These are phyloP conservation scores for Chaetoscypha palmicola DNA, from an alignment of 2,329 filamentous ascomycete species.

Conservation along the genomic window DNA sequence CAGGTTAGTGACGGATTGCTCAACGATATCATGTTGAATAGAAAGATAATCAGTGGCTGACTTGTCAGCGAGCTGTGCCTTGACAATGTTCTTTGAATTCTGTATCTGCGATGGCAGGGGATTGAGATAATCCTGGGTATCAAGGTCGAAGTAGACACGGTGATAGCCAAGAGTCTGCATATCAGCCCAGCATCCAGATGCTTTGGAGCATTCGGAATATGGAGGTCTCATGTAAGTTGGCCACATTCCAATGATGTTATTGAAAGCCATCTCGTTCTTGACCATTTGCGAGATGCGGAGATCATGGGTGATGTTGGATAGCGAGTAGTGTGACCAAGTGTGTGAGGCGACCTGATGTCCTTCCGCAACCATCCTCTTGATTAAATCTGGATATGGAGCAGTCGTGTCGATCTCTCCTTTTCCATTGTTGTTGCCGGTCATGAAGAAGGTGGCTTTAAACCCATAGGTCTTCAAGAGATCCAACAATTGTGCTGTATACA, in stretches of 20 bases:
- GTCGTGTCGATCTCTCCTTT: conserved; percentile 29
- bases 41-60: conserved; percentile 31
- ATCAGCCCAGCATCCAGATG: conserved; percentile 32
- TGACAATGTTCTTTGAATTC: conserved; percentile 39
- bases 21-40: conserved; percentile 36
- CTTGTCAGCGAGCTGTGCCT: conserved; percentile 29
- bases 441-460: conserved; percentile 62
- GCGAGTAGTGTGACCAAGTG: conserved; percentile 44
- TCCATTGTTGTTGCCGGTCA: conserved; percentile 50
- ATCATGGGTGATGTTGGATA: conserved; percentile 35
- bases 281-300: conserved; percentile 41
- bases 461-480: conserved; percentile 51
- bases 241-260: conserved; percentile 45
- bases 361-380: conserved; percentile 30
- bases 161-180: conserved; percentile 37
- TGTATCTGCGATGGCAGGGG: conserved; percentile 36
- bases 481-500: conserved; percentile 52
- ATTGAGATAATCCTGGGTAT: conserved; percentile 44
- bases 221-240: conserved; percentile 46
- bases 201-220: conserved; percentile 30
- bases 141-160: conserved; percentile 41
- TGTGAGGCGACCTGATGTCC: conserved; percentile 54
- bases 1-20: conserved; percentile 28
- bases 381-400: conserved; percentile 40
- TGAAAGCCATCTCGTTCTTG: conserved; percentile 47